Conservation (phyloP, 768 basidiomycete species). For the Amanita rimosa region DNA sequence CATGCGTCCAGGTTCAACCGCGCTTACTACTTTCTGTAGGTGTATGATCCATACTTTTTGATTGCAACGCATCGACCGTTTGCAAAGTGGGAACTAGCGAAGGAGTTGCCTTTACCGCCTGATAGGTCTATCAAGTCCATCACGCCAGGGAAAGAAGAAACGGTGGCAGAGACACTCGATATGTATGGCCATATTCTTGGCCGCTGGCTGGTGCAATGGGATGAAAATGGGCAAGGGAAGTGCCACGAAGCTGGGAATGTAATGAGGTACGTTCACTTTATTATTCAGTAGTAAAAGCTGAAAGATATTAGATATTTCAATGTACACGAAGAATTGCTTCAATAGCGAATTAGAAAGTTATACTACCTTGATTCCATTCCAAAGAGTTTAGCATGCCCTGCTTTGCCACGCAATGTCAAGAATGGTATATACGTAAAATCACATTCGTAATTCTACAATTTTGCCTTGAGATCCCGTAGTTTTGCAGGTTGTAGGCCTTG, state of each 20-base stretch:
- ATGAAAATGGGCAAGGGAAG: constrained; percentile 46
- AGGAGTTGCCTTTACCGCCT: constrained; percentile 34
- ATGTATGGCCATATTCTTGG: constrained; percentile 50
- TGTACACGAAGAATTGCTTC: constrained; percentile 34
- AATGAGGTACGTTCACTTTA: constrained; percentile 38
- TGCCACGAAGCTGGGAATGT: constrained; percentile 58
- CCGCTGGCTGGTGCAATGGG: constrained; percentile 74
- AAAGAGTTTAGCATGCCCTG: not conserved
- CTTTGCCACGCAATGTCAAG: too few species aligned
- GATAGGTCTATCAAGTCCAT: constrained; percentile 15
- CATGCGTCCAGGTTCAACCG: not conserved
- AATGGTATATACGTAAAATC: too few species aligned
- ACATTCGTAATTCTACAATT: constrained; percentile 12
- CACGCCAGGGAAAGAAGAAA: constrained; percentile 46
- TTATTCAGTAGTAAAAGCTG: not conserved
- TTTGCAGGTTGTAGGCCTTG: constrained; percentile 24
- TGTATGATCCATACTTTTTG: constrained; percentile 67
- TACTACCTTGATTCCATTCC: not conserved
- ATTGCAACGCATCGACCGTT: constrained; percentile 57
- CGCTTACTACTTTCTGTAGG: constrained; percentile 16
- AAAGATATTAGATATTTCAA: constrained; percentile 26
- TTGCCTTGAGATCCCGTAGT: constrained; percentile 18
- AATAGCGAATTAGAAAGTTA: constrained; percentile 4
- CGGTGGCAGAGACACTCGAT: constrained; percentile 67
- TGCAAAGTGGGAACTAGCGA: constrained; percentile 73